Conservation (phyloP, 306 rosid species). For the Rosa chinensis region DNA sequence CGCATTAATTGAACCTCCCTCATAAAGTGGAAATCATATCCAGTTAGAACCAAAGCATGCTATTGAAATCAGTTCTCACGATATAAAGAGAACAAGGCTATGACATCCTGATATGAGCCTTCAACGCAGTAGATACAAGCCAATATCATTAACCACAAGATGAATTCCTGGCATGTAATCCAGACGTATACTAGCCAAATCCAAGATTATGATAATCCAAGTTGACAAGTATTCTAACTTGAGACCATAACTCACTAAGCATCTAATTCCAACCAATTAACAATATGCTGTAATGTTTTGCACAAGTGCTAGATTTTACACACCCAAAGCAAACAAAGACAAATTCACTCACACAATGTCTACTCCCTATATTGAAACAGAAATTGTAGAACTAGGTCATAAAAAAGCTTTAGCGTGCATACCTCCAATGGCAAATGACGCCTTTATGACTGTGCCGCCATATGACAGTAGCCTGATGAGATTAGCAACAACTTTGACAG, state of each 20-base stretch:
- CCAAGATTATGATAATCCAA: neutral
- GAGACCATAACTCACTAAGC: neutral
- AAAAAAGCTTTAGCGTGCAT: constrained; percentile 12
- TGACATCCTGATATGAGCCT: neutral
- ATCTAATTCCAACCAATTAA: neutral
- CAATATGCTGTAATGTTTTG: neutral
- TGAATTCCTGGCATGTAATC: neutral
- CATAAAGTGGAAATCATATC: neutral
- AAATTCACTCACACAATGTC: too few relatives aligned
- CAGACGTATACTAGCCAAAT: constrained; percentile 9
- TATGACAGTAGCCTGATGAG: too few relatives aligned
- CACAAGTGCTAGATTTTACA: neutral
- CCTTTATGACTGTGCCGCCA: constrained; percentile 86
- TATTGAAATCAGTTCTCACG: neutral
- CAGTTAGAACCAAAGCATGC: neutral
- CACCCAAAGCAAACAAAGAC: neutral
- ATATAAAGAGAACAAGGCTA: neutral
- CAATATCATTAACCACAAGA: neutral
- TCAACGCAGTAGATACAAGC: neutral
- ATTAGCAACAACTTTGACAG: too few relatives aligned
- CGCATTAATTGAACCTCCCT: neutral
- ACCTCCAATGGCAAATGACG: constrained; percentile 94
- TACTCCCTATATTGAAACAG: neutral
- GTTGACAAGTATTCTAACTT: neutral
- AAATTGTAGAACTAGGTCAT: neutral